phyloP scores from a whole-genome alignment of 202 grass and related monocot genomes.

The Brachypodium distachyon region DNA sequence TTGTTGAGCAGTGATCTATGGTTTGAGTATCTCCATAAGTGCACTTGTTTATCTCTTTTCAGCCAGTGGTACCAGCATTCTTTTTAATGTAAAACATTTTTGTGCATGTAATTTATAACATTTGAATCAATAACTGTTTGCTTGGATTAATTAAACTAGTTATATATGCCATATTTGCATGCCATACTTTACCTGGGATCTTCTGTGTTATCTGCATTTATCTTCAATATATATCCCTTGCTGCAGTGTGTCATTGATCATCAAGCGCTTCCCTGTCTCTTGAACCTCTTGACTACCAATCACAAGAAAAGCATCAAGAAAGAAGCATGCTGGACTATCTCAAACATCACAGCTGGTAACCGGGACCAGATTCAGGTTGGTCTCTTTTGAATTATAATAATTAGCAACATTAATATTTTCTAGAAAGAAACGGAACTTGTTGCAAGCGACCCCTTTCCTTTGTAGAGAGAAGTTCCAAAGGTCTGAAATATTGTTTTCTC shows the following conservation, averaged over 20 bases:
- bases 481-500: constrained; percentile 28
- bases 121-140: neutral
- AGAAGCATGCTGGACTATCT: constrained; percentile 99
- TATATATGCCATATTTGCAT: neutral
- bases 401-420: neutral
- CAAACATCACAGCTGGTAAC: constrained; percentile 98
- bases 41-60: neutral
- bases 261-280: constrained; percentile 82
- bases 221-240: neutral
- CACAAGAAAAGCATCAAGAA: constrained; percentile 99
- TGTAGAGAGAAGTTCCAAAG: neutral
- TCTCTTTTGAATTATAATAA: neutral
- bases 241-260: constrained; percentile 85
- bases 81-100: neutral
- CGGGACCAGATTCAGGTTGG: constrained; percentile 94
- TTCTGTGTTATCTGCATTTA: neutral
- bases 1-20: neutral
- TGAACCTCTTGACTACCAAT: constrained; percentile 72
- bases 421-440: neutral
- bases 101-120: neutral
- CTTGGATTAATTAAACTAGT: neutral
- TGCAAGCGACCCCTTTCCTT: neutral
- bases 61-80: neutral
- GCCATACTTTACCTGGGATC: neutral
- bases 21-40: neutral